Conservation (phyloP, 176 grass and related monocot species). For the Oryza meridionalis region DNA sequence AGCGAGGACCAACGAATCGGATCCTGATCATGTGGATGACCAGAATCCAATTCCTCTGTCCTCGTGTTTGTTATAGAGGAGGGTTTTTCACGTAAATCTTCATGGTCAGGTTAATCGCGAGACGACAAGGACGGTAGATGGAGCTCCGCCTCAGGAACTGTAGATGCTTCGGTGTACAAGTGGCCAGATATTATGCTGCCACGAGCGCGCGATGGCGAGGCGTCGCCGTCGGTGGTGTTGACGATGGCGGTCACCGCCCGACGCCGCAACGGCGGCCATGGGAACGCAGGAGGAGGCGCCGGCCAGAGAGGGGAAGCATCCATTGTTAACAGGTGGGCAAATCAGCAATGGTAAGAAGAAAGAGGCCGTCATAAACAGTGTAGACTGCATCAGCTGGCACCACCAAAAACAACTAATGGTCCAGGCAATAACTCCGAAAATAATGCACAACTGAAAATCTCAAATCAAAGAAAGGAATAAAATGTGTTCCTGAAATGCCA, state of each 20-base stretch:
- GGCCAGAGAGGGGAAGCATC: neutral
- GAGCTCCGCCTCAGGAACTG: neutral
- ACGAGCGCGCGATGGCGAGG: neutral
- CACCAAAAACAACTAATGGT: neutral
- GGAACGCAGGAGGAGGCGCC: neutral
- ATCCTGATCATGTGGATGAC: neutral
- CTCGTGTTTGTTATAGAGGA: too few relatives aligned
- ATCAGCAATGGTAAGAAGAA: neutral
- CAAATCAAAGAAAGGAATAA: neutral
- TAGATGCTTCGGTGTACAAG: slow-evolving; percentile 21
- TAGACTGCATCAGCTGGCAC: neutral
- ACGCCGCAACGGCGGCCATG: neutral
- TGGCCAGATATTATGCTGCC: slow-evolving; percentile 1
- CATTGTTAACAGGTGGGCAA: neutral
- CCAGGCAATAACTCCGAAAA: neutral
- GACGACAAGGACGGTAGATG: neutral
- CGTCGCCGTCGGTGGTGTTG: neutral
- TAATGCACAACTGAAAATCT: neutral
- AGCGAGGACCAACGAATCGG: neutral
- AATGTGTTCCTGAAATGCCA: neutral
- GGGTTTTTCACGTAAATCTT: too few relatives aligned
- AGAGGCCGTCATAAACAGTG: neutral
- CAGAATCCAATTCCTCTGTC: too few relatives aligned
- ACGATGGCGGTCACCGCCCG: neutral
- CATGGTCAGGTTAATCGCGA: neutral